Evolutionary conservation across 2,329 filamentous ascomycete species (phyloP), one percentile per base, ranked within the genome.

Genomic region (Alternaria brassicicola): DNA sequence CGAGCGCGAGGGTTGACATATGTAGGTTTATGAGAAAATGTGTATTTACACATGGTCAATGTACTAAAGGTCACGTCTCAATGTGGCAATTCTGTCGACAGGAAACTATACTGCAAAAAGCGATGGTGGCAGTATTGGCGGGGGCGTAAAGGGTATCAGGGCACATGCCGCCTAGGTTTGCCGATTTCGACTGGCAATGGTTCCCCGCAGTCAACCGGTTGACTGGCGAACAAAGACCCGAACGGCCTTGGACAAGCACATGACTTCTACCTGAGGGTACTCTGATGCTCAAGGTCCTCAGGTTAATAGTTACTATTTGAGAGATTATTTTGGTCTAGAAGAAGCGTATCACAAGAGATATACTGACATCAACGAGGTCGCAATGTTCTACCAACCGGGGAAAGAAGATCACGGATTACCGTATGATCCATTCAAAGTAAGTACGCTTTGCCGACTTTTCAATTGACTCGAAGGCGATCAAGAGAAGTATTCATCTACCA

Each of bases 401-500:
- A 79, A 79, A 36, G 84, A 83, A 7, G 76, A 81, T 21, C 84
- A 85, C 65, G 79, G 79, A 10, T 76, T 86, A 0, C 82, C 82
- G 0, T 76, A 82, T 63, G 84, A 85, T 63, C 83, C 84, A 3
- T 86, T 85, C 78, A 86, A 86, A 75, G 81, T 82, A 65, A 50
- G 59, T 50, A 31, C 13, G 1, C 1, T 17, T 26, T 15, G 21
- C 7, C 15, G 21, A 19, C 9, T 33, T 7, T n/a, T 2, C 39
- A 42, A 26, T n/a, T 2, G 15, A 7, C 7, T 5, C 10, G 15
- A 13, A 4, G 17, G 3, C 6, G n/a, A n/a, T 4, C 3, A 26
- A n/a, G 6, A n/a, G 17, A 13, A n/a, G 0, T 4, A 9, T 26
- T 17, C 21, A 41, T 25, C 6, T 12, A 25, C 38, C 6, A 15